Evolutionary conservation across 352 stramenopile species (phyloP).

Genomic region (Phytophthora hibernalis): DNA sequence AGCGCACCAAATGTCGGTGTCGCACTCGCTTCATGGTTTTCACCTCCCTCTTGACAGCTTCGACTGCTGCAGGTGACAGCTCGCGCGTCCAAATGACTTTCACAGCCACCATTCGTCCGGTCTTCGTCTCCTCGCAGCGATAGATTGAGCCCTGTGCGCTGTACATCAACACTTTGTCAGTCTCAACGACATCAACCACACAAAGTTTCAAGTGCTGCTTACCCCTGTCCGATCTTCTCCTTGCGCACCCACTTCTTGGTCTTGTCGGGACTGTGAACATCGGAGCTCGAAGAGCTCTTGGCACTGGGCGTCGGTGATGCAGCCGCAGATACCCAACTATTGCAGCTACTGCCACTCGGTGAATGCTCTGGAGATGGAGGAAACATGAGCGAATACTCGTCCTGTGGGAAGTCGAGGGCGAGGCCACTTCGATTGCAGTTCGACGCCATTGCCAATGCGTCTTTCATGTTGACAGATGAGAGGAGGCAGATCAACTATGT

Average conservation of each 20-base stretch:
- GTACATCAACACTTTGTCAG: slow-evolving; percentile 19
- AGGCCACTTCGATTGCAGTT: slow-evolving; percentile 5
- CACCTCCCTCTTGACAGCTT: slow-evolving; percentile 70
- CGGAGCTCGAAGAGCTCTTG: slow-evolving; percentile 22
- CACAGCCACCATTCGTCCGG: slow-evolving; percentile 60
- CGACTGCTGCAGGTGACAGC: slow-evolving; percentile 53
- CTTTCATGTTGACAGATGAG: slow-evolving; percentile 37
- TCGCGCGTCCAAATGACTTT: slow-evolving; percentile 77
- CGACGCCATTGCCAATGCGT: neutral
- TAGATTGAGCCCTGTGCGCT: slow-evolving; percentile 79
- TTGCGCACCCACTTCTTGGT: slow-evolving; percentile 62
- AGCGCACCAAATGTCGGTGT: slow-evolving; percentile 70
- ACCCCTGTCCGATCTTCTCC: slow-evolving; percentile 86
- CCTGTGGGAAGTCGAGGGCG: slow-evolving; percentile 21
- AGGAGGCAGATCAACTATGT: slow-evolving; percentile 12
- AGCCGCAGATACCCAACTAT: slow-evolving; percentile 29
- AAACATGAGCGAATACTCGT: slow-evolving; percentile 39
- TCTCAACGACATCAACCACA: neutral
- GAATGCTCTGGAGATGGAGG: slow-evolving; percentile 41
- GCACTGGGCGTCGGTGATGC: slow-evolving; percentile 27
- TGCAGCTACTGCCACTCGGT: slow-evolving; percentile 33
- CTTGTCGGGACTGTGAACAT: slow-evolving; percentile 20
- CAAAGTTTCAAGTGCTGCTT: neutral
- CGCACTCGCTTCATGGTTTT: slow-evolving; percentile 70
- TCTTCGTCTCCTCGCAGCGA: slow-evolving; percentile 63